Evolutionary conservation across 805 yeast species (phyloP).

Genomic region (Priceomyces carsonii): DNA sequence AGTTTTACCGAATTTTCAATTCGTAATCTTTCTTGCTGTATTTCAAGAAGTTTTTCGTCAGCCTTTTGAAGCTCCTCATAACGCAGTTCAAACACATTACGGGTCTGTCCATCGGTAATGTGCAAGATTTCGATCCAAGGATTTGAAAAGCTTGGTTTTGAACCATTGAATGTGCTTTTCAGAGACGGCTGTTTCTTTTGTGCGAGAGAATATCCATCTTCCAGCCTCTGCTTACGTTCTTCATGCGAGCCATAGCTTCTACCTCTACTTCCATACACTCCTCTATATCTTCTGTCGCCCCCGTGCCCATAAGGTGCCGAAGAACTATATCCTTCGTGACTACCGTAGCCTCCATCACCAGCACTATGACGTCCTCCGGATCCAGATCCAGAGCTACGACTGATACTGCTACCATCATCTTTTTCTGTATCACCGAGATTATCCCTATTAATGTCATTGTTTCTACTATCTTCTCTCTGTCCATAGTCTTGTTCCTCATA

Average conservation of each 20-base stretch:
- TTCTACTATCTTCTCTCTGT: no score
- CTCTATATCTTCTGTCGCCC: slow-evolving; percentile 10
- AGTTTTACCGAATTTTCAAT: slow-evolving; percentile 17
- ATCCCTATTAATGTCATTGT: no score
- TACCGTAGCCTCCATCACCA: no score
- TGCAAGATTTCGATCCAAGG: slow-evolving; percentile 37
- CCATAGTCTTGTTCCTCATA: not conserved
- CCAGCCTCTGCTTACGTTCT: not conserved
- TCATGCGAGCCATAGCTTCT: slow-evolving; percentile 5
- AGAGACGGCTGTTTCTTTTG: not conserved
- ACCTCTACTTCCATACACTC: slow-evolving; percentile 8
- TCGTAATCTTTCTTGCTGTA: slow-evolving; percentile 25
- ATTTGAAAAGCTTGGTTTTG: slow-evolving; percentile 14
- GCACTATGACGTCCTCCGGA: no score
- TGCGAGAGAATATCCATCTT: not conserved
- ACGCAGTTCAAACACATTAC: slow-evolving; percentile 23
- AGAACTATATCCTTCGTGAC: no score
- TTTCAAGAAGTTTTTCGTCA: slow-evolving; percentile 23
- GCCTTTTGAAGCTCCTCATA: slow-evolving; percentile 24
- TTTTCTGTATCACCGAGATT: not conserved
- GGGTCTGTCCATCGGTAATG: slow-evolving; percentile 26
- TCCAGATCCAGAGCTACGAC: no score
- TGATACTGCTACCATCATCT: no score
- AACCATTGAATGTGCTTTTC: not conserved
- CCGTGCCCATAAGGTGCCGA: no score